Evolutionary conservation across 2,329 filamentous ascomycete species (phyloP).

Genomic region (Epichloe scottii): DNA sequence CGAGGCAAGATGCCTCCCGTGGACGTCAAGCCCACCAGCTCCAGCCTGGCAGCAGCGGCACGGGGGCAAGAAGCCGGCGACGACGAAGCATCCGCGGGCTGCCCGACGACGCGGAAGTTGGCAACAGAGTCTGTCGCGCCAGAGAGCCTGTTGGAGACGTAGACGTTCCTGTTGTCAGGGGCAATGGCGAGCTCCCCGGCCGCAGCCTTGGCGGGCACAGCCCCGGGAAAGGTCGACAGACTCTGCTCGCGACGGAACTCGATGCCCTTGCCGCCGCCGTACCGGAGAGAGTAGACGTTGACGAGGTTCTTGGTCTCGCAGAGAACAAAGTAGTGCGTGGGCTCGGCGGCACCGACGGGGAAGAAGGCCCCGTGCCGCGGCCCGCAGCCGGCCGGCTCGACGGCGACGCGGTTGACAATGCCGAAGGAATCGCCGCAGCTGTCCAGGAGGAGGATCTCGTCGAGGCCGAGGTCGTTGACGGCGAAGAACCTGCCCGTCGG

Average conservation of each 20-base stretch:
- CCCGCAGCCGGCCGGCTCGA: constrained; percentile 28
- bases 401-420: constrained; percentile 21
- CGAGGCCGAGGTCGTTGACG: constrained; percentile 36
- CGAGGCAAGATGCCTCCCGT: constrained; percentile 28
- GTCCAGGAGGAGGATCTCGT: constrained; percentile 34
- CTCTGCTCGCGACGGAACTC: constrained; percentile 23
- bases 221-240: constrained; percentile 28
- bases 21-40: constrained; percentile 20
- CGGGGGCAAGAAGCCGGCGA: constrained; percentile 7
- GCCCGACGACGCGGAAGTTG: constrained; percentile 25
- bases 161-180: constrained; percentile 30
- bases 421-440: constrained; percentile 26
- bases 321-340: constrained; percentile 34
- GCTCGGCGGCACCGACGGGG: constrained; percentile 17
- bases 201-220: constrained; percentile 23
- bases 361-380: constrained; percentile 40
- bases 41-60: constrained; percentile 15
- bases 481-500: constrained; percentile 36
- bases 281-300: constrained; percentile 29
- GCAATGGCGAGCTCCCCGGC: constrained; percentile 33
- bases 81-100: background rate
- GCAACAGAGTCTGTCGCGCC: constrained; percentile 34
- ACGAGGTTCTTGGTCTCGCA: constrained; percentile 35
- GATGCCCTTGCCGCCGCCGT: constrained; percentile 21
- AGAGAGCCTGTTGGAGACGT: constrained; percentile 38